Evolutionary conservation across 345 rosid species (phyloP), one percentile per base, ranked within the genome.

Genomic region (Citrus reticulata): DNA sequence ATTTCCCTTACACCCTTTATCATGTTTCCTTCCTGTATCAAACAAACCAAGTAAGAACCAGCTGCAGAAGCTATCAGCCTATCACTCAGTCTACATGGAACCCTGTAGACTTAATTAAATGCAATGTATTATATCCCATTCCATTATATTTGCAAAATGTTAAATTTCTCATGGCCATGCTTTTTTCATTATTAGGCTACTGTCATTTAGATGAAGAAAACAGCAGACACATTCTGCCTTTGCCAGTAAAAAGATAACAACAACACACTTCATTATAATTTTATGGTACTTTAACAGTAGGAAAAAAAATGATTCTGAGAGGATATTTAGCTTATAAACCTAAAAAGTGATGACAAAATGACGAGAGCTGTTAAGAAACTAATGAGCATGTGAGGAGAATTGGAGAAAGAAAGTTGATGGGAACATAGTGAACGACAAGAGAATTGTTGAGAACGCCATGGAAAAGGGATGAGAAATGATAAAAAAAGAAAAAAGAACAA

Each of bases 1-100:
- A 91, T 68, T 39, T 91, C 92, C 40, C 80, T 85, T 73, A 85
- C 85, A 9, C 92, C 92, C 77, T 88, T 93, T 17, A 87, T 77
- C 73, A 90, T 75, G 78, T 81, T 86, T 54, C 88, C 92, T 80
- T 90, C 95, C 97, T 93, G 85, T 46, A 16, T 62, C 54, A 51
- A 59, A 73, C 68, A 80, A 66, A 72, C 49, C 29, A 66, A 46
- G 46, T 42, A 55, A 65, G 40, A 59, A 34, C 20, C 22, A 17
- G 46, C n/a, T 20, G 42, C 8, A 29, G 54, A 76, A 34, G 11
- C 20, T 29, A 22, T 40, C 13, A 40, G 13, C 46, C 46, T 40
- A 40, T 29, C 49, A 74, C 29, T 37, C n/a, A 25, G 19, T 16
- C 40, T 14, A 39, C 37, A 39, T 39, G 9, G 24, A 39, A 42